Conservation (phyloP, 1,139 yeast species). For the Geotrichum macrosporum region DNA sequence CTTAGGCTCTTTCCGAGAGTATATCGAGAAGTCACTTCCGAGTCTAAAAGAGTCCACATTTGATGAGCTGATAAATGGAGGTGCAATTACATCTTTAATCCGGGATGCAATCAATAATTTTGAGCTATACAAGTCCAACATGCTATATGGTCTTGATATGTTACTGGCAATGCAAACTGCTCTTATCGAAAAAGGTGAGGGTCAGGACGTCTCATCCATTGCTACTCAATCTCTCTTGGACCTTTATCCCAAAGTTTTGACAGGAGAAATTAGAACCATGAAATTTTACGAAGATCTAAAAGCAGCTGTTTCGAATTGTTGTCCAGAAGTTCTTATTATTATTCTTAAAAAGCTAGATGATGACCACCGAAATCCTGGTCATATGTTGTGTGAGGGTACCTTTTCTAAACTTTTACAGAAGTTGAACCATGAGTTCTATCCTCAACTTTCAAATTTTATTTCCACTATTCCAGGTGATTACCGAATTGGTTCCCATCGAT, state of each 20-base stretch:
- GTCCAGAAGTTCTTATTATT: conserved; percentile 7
- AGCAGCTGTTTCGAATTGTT: conserved; percentile 3
- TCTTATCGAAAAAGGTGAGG: not conserved
- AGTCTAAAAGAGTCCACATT: not conserved
- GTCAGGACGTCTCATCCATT: not conserved
- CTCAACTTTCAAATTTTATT: too few relatives aligned
- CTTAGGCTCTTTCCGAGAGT: conserved; percentile 46
- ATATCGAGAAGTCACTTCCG: conserved; percentile 34
- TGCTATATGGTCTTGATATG: conserved; percentile 16
- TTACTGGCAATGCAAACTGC: conserved; percentile 7
- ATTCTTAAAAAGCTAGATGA: conserved; percentile 5
- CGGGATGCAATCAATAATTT: conserved; percentile 10
- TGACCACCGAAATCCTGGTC: too few relatives aligned
- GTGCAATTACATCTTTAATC: too few relatives aligned
- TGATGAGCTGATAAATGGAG: conserved; percentile 5
- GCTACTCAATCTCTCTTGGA: conserved; percentile 1
- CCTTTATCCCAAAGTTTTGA: conserved; percentile 7
- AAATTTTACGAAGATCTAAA: conserved; percentile 1
- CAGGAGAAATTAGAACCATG: conserved; percentile 9
- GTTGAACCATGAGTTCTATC: too few relatives aligned
- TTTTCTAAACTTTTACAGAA: too few relatives aligned
- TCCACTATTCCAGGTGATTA: too few relatives aligned
- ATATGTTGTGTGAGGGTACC: too few relatives aligned
- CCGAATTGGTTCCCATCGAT: too few relatives aligned
- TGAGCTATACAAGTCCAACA: conserved; percentile 12